Evolutionary conservation across 768 basidiomycete species (phyloP).

Genomic region (Gloeopeniophorella convolvens): DNA sequence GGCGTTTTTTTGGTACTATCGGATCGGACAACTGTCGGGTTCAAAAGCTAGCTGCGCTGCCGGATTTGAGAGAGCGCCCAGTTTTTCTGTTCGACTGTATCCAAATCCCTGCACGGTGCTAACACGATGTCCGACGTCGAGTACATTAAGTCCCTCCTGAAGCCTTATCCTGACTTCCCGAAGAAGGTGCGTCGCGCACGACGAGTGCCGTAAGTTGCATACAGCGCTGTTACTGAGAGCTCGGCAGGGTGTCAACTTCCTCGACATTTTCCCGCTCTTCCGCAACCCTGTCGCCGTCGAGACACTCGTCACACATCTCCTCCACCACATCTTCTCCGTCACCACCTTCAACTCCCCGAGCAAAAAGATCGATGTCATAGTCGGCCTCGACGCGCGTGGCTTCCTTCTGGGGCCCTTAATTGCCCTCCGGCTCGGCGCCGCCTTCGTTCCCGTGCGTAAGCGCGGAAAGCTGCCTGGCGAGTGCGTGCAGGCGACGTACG

Average conservation of each 20-base stretch:
- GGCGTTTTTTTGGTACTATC: too few relatives aligned
- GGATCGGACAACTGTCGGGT: too few relatives aligned
- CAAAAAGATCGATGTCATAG: constrained; percentile 83
- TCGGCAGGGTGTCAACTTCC: constrained; percentile 76
- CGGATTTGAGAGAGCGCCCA: background rate
- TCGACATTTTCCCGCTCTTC: constrained; percentile 94
- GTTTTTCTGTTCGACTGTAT: background rate
- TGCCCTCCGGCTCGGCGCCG: constrained; percentile 83
- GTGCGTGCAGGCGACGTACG: constrained; percentile 66
- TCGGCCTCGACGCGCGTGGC: constrained; percentile 93
- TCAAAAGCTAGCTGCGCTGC: background rate
- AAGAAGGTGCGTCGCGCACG: constrained; percentile 60
- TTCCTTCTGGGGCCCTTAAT: constrained; percentile 93
- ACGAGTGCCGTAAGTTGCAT: background rate
- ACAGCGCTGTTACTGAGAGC: background rate
- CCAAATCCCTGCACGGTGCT: background rate
- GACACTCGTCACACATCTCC: constrained; percentile 81
- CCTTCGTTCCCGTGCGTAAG: constrained; percentile 95
- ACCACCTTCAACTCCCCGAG: constrained; percentile 55
- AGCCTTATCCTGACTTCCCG: constrained; percentile 71
- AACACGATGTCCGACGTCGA: constrained; percentile 67
- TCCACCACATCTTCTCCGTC: constrained; percentile 77
- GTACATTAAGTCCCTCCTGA: constrained; percentile 56
- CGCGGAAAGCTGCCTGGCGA: constrained; percentile 90
- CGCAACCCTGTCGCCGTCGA: constrained; percentile 83